Evolutionary conservation across 805 yeast genomes (phyloP).

Genomic region (Schwanniomyces pseudopolymorphus): DNA sequence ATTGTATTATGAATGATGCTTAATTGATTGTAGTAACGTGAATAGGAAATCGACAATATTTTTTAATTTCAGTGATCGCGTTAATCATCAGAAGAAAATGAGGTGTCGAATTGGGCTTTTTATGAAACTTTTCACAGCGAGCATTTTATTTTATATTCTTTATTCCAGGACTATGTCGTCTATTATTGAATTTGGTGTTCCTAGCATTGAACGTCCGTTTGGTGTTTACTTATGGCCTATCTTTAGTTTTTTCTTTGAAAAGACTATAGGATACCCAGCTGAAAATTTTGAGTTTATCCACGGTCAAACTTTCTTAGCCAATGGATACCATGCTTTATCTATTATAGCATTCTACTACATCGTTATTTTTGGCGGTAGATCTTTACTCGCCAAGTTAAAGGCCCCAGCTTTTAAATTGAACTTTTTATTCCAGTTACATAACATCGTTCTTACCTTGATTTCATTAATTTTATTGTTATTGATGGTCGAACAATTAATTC

Average conservation of each 20-base stretch:
- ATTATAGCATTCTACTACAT: constrained; percentile 42
- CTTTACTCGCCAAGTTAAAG: constrained; percentile 48
- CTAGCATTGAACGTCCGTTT: constrained; percentile 48
- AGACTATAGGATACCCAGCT: constrained; percentile 55
- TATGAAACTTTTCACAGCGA: not conserved
- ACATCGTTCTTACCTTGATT: constrained; percentile 66
- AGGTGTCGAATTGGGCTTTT: not conserved
- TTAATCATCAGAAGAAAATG: not conserved
- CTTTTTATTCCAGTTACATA: constrained; percentile 80
- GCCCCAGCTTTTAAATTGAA: constrained; percentile 72
- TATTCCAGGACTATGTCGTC: constrained; percentile 4
- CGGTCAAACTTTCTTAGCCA: constrained; percentile 66
- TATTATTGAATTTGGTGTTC: constrained; percentile 27
- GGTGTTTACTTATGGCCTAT: constrained; percentile 69
- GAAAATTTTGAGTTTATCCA: constrained; percentile 66
- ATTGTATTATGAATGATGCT: constrained; percentile 1
- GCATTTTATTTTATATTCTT: not conserved
- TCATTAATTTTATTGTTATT: constrained; percentile 68
- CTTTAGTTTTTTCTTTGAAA: constrained; percentile 49
- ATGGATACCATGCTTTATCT: constrained; percentile 52
- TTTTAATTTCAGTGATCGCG: not conserved
- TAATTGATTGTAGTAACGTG: not conserved
- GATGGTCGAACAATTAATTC: constrained; percentile 80
- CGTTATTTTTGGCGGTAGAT: constrained; percentile 68
- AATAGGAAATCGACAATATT: not conserved